phyloP scores from a whole-genome alignment of 805 yeast genomes.

The Metschnikowia orientalis region DNA sequence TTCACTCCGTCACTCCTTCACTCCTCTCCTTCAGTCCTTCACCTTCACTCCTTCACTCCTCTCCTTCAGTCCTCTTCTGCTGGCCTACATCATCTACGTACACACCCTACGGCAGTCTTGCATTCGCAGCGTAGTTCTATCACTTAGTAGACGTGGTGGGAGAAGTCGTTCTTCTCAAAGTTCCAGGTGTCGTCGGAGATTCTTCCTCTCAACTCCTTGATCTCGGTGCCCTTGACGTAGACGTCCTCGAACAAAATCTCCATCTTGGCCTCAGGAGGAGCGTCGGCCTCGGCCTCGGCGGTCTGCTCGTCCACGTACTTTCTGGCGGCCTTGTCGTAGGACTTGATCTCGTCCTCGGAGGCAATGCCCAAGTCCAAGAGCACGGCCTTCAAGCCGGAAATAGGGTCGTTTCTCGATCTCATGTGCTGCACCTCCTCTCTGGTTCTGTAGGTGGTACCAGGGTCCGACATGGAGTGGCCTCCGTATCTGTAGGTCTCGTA shows the following conservation, averaged over 20 bases:
- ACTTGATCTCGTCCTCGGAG: constrained; percentile 90
- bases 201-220: constrained; percentile 93
- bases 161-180: constrained; percentile 50
- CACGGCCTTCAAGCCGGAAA: constrained; percentile 89
- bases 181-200: constrained; percentile 93
- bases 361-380: constrained; percentile 80
- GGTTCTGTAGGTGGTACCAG: constrained; percentile 99
- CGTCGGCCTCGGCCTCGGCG: constrained; percentile 86
- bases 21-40: constrained; percentile 2
- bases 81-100: not conserved
- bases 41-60: too few species aligned
- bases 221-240: constrained; percentile 90
- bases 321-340: constrained; percentile 95
- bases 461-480: constrained; percentile 99
- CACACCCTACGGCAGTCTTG: not conserved
- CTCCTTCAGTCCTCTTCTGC: not conserved
- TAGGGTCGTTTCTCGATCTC: constrained; percentile 98
- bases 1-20: constrained; percentile 1
- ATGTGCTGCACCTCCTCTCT: constrained; percentile 99
- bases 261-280: constrained; percentile 94
- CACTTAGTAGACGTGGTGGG: constrained; percentile 42
- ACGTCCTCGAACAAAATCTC: constrained; percentile 95
- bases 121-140: not conserved
- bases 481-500: constrained; percentile 99
- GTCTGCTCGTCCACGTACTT: constrained; percentile 92